Conservation (phyloP, 2,329 filamentous ascomycete species). For the Talaromyces sp. region DNA sequence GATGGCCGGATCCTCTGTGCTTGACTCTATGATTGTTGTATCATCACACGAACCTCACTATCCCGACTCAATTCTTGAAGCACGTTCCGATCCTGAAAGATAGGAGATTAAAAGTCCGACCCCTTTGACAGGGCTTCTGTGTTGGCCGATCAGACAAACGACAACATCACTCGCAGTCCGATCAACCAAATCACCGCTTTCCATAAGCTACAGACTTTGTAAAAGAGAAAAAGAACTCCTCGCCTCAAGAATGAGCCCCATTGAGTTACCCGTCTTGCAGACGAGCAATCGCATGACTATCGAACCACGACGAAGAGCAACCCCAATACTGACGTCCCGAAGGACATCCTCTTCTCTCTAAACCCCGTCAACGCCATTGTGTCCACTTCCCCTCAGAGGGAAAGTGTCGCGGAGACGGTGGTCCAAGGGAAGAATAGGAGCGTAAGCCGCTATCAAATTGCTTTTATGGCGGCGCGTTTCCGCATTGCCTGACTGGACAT, state of each 20-base stretch:
- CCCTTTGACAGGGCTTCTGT: constrained; percentile 66
- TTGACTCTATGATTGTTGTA: constrained; percentile 95
- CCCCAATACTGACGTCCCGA: constrained; percentile 39
- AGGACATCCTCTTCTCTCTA: constrained; percentile 35
- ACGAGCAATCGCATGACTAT: constrained; percentile 98
- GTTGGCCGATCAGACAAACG: constrained; percentile 28
- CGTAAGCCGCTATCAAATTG: constrained; percentile 78
- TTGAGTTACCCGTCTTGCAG: constrained; percentile 78
- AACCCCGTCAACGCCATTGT: constrained; percentile 35
- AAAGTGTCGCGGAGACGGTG: constrained; percentile 38
- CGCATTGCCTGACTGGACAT: constrained; percentile 58
- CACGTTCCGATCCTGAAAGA: constrained; percentile 18
- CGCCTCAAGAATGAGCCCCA: constrained; percentile 99
- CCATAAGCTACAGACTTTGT: constrained; percentile 53
- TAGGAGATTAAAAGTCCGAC: constrained; percentile 51
- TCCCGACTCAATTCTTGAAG: not conserved
- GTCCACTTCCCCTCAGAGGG: constrained; percentile 23
- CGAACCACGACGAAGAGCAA: constrained; percentile 82
- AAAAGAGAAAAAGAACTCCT: constrained; percentile 61
- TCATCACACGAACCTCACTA: constrained; percentile 73
- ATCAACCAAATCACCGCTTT: constrained; percentile 45
- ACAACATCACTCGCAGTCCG: constrained; percentile 17
- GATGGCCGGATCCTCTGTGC: constrained; percentile 68
- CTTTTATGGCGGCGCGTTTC: constrained; percentile 99
- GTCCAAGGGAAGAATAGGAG: constrained; percentile 47